Base-by-base conservation (phyloP, 208 protist genomes). In the Wallacemonas collosoma region DNA sequence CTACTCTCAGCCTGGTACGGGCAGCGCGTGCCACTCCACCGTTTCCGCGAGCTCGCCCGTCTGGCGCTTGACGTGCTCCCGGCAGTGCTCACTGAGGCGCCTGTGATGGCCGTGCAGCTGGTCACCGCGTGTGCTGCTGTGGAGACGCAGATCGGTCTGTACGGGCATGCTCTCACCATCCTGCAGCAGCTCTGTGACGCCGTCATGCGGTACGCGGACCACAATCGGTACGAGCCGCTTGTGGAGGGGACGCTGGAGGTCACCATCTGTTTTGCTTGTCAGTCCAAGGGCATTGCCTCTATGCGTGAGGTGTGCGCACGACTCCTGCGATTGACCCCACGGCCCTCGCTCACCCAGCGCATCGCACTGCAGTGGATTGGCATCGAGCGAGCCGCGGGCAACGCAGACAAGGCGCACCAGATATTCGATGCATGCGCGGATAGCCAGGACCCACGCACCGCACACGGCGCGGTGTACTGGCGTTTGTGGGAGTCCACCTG, bases 341-440 rank as follows among this genome's bases (percentile, higher is more conserved):
- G 78, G 48, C 57, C 90, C 14, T 9, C 71, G 4, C 77, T 93
- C 55, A 71, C 91, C 65, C 85, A 89, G 68, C 80, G 88, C 41
- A 79, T 92, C 35, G 85, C 83, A 4, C 68, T 96, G 54, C 89
- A 90, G 44, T 96, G 91, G 89, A 86, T 88, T 8, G 82, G 87
- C 14, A 71, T 93, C 36, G 91, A 96, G 75, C 86, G 82, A 50
- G 87, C 88, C 12, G 79, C 72, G 11, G 83, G 81, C 8, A 83
- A 94, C 60, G 55, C 60, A 1, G 68, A 66, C 43, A 77, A 74
- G 54, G 91, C 88, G 2, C 82, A 93, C 45, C 75, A 76, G 3
- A 76, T 96, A 12, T 65, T 96, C 61, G 81, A 89, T 36, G 87
- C 87, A 3, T 94, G 87, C 63, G 82, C 79, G 36, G 82, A 88